Base-by-base conservation (phyloP, 768 basidiomycete genomes). In the Brasilioporus rufonigricans region DNA sequence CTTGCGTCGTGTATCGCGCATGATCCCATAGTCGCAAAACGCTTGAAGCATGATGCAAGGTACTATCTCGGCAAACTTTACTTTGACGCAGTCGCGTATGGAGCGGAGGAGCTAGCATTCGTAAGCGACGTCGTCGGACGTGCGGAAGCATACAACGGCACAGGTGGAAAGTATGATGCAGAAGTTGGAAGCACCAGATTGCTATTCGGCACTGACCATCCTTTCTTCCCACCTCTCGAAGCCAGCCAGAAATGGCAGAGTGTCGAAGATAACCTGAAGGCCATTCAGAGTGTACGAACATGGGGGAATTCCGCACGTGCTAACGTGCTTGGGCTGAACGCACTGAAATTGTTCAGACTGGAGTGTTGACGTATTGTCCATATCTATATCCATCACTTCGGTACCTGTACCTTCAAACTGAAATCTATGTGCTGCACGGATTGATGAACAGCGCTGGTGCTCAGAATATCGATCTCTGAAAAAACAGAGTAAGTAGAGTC, bases 391-490 rank as follows among this genome's bases (percentile, higher is more conserved):
- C 40, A 52, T 66, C 65, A 67, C 60, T 77, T 77, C 11, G 82
- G 80, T 61, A 80, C 80, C 72, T 95, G 93, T 57, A 98, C 87
- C 81, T 98, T 98, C 64, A 99, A 78, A 65, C 93, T 97, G 71
- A 95, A 99, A 70, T 98, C 97, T 58, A 98, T 86, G 66, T 97
- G 94, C 61, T 84, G 91, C 24, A 91, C 92, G 2, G 90, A 91
- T 71, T 98, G 92, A 62, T 95, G 93, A 24, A 94, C 90, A 10
- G 78, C 82, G 56, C 91, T 94, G 39, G 93, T 94, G 74, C 94
- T 90, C 71, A 97, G 64, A 64, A 98, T 95, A 69, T 99, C 97
- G 62, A 99, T 87, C 66, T 93, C 95, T 95, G 71, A 19, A 31
- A n/a, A 43, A 31, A 41, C 29, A 14, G n/a, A 32, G 32, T 61